phyloP scores from a whole-genome alignment of 192 early-diverging fungal species.

The Cetraspora pellucida region DNA sequence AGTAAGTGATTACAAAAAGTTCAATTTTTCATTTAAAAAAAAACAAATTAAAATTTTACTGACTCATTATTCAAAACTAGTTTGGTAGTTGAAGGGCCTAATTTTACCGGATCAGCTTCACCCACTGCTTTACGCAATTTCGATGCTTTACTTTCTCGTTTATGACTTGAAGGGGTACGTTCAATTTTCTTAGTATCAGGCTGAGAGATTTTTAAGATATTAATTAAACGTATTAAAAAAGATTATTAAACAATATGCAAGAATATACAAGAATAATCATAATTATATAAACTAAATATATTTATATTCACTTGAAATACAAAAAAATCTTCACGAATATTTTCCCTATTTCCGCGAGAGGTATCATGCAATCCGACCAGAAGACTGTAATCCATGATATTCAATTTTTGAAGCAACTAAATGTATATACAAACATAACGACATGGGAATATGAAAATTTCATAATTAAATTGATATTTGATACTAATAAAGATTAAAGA shows the following conservation, averaged over 20 bases:
- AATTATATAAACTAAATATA: background rate
- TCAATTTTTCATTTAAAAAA: background rate
- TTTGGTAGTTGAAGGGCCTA: constrained; percentile 55
- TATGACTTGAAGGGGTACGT: constrained; percentile 49
- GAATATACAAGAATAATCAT: background rate
- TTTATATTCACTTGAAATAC: constrained; percentile 64
- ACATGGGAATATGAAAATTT: background rate
- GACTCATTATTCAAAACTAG: constrained; percentile 62
- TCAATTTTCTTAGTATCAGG: constrained; percentile 51
- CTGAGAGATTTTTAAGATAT: constrained; percentile 25
- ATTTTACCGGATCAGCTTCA: constrained; percentile 57
- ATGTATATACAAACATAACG: background rate
- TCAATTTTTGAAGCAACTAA: constrained; percentile 65
- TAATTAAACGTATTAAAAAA: background rate
- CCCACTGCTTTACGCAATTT: constrained; percentile 58
- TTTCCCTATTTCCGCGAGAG: constrained; percentile 80
- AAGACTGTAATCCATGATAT: constrained; percentile 99
- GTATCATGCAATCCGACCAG: constrained; percentile 91
- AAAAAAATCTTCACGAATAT: constrained; percentile 90
- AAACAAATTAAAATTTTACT: constrained; percentile 5
- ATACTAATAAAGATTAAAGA: too few species aligned
- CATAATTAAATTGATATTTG: constrained; percentile 26
- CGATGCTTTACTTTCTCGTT: constrained; percentile 59
- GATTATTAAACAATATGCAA: background rate
- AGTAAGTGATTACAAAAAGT: background rate